phyloP scores from a whole-genome alignment of 2,329 filamentous ascomycete species.

The Diplocarpon mali region DNA sequence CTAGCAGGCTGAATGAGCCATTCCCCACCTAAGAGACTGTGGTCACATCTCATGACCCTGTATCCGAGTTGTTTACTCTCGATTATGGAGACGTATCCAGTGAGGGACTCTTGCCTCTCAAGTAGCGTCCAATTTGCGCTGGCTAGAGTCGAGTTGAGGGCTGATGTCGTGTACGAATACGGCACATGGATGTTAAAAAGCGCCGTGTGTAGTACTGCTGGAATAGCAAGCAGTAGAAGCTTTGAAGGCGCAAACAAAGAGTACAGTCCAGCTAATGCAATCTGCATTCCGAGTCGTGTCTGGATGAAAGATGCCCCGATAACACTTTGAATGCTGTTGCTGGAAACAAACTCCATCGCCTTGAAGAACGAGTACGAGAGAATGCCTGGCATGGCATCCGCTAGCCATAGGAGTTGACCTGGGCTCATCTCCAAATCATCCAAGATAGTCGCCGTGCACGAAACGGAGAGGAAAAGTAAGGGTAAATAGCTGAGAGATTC shows the following conservation, averaged over 20 bases:
- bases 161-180: constrained; percentile 44
- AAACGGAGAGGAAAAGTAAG: constrained; percentile 50
- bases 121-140: constrained; percentile 62
- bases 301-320: constrained; percentile 54
- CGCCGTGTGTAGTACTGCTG: constrained; percentile 61
- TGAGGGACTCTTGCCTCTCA: constrained; percentile 74
- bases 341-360: constrained; percentile 28
- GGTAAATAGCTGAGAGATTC: constrained; percentile 65
- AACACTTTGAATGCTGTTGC: constrained; percentile 33
- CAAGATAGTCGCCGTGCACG: constrained; percentile 52
- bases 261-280: constrained; percentile 55
- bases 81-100: constrained; percentile 85
- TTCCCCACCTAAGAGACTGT: constrained; percentile 86
- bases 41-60: constrained; percentile 81
- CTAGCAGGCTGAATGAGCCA: constrained; percentile 56
- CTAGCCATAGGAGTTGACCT: constrained; percentile 42
- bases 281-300: constrained; percentile 61
- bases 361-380: constrained; percentile 56
- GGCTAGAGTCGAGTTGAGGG: constrained; percentile 55
- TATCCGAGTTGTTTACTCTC: constrained; percentile 63
- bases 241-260: constrained; percentile 57
- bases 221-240: constrained; percentile 53
- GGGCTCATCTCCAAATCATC: constrained; percentile 47
- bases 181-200: constrained; percentile 65
- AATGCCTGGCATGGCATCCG: constrained; percentile 54